Evolutionary conservation across 2,329 filamentous ascomycete genomes (phyloP).

Genomic region (Hypomyces rosellus): DNA sequence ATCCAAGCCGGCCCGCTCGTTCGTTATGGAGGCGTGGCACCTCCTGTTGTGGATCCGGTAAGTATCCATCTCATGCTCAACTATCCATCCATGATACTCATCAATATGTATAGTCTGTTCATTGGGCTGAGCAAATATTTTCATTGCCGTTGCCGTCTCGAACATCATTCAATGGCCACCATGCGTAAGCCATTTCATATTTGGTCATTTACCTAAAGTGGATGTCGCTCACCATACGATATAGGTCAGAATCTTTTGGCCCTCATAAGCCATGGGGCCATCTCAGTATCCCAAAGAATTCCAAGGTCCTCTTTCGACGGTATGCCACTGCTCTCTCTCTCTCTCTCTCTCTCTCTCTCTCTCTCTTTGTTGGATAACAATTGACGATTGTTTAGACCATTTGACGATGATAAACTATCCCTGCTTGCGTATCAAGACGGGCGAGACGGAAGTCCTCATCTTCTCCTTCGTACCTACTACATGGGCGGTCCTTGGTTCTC

Average conservation of each 20-base stretch:
- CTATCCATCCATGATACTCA: background rate
- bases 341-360: too few relatives aligned
- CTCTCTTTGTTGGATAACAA: background rate
- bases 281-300: constrained; percentile 39
- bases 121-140: constrained; percentile 59
- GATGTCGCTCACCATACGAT: constrained; percentile 1
- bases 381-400: constrained; percentile 33
- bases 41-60: constrained; percentile 17
- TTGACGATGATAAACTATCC: constrained; percentile 50
- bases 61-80: constrained; percentile 10
- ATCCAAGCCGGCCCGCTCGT: constrained; percentile 28
- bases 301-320: constrained; percentile 50
- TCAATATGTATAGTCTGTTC: constrained; percentile 34
- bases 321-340: constrained; percentile 22
- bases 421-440: constrained; percentile 46
- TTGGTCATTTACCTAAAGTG: background rate
- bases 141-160: constrained; percentile 45
- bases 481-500: constrained; percentile 40
- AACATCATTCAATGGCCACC: constrained; percentile 41
- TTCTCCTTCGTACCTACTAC: constrained; percentile 41
- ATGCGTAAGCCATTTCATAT: constrained; percentile 20
- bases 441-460: constrained; percentile 36
- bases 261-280: constrained; percentile 39
- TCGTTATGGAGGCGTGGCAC: constrained; percentile 24
- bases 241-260: constrained; percentile 41